Conservation (phyloP, 148 eudicot species). For the Bassia scoparia region DNA sequence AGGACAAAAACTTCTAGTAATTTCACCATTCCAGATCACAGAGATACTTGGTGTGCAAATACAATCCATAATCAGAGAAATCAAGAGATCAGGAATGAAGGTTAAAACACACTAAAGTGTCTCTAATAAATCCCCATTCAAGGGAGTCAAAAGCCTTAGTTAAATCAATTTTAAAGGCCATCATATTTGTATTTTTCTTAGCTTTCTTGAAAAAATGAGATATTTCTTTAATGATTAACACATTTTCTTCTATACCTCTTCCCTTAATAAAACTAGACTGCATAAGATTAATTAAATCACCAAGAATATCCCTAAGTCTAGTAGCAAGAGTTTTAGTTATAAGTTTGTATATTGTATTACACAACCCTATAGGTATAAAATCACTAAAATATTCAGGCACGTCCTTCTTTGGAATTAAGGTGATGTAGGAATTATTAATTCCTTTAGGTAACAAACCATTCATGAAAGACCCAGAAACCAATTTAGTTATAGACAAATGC, state of each 20-base stretch:
- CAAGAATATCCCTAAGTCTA: neutral
- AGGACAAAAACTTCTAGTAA: neutral
- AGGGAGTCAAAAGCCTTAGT: neutral
- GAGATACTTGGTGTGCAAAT: neutral
- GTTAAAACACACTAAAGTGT: neutral
- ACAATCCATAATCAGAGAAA: neutral
- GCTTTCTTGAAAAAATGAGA: neutral
- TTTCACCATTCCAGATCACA: neutral
- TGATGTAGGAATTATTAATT: neutral
- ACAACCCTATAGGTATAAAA: neutral
- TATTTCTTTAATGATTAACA: neutral
- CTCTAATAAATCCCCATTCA: slow-evolving; percentile 1
- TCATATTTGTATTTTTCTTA: neutral
- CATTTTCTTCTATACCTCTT: neutral
- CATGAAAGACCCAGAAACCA: too few relatives aligned
- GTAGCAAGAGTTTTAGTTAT: neutral
- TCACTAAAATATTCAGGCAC: accelerated
- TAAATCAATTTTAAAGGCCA: neutral
- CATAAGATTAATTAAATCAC: neutral
- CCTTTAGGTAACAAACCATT: neutral
- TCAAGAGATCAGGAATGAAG: neutral
- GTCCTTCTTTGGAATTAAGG: neutral
- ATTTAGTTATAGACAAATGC: too few relatives aligned
- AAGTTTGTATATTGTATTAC: neutral
- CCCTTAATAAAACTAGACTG: neutral